phyloP scores from a whole-genome alignment of 768 basidiomycete genomes.

The Trametes gibbosa region DNA sequence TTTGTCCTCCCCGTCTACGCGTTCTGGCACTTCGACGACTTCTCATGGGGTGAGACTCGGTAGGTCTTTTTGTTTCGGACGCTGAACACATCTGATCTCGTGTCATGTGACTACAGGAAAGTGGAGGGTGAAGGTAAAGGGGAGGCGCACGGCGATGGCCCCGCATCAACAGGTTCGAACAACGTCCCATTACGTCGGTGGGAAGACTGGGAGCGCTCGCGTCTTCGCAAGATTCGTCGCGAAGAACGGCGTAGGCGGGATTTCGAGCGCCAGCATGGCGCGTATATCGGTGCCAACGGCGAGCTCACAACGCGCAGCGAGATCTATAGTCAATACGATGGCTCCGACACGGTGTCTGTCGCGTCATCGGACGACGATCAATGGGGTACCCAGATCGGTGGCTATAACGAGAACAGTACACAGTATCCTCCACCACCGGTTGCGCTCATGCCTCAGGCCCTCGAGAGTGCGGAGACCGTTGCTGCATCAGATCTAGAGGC shows the following conservation, averaged over 20 bases:
- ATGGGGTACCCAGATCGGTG: conserved; percentile 94
- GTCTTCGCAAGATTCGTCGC: conserved; percentile 85
- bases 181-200: conserved; percentile 92
- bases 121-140: conserved; percentile 89
- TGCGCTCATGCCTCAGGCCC: conserved; percentile 49
- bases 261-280: conserved; percentile 73
- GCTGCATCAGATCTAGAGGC: conserved; percentile 81
- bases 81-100: conserved; percentile 1
- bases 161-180: conserved; percentile 46
- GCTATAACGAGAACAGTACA: conserved; percentile 82
- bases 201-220: conserved; percentile 99
- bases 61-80: conserved; percentile 35
- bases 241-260: conserved; percentile 82
- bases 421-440: conserved; percentile 84
- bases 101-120: conserved; percentile 54
- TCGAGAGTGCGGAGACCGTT: conserved; percentile 44
- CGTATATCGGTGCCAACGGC: conserved; percentile 67
- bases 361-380: conserved; percentile 91
- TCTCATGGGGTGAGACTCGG: conserved; percentile 99
- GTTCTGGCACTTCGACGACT: conserved; percentile 99
- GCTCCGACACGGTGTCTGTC: conserved; percentile 78
- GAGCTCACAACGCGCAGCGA: conserved; percentile 56
- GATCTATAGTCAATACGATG: conserved; percentile 57
- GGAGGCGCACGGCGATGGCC: conserved; percentile 72
- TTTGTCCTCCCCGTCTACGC: conserved; percentile 91